These are phyloP conservation scores for Mycena sanguinolenta DNA, from an alignment of 768 basidiomycete species.

Conservation along the genomic window DNA sequence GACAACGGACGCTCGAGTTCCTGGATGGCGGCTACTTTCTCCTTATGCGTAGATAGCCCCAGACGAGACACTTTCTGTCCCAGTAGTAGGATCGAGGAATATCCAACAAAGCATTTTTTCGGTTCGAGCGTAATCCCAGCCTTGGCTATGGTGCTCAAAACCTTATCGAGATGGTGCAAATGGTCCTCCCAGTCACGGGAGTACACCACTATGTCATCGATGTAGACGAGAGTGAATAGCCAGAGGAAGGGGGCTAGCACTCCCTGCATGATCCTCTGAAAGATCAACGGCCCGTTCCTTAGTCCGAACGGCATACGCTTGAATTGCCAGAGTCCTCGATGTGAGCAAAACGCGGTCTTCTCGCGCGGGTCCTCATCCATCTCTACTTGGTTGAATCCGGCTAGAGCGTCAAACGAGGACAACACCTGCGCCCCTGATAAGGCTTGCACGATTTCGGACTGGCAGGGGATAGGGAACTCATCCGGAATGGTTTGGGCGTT, in stretches of 20 bases:
- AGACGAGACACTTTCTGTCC: background rate
- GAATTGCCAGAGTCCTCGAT: background rate
- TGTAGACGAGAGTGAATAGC: conserved; percentile 56
- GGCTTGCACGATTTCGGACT: background rate
- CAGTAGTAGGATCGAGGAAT: background rate
- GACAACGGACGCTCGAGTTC: background rate
- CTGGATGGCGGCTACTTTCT: background rate
- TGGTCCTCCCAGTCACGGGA: background rate
- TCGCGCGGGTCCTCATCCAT: background rate
- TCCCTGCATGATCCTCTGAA: background rate
- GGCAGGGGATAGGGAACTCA: background rate
- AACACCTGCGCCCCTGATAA: background rate
- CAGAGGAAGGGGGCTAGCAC: background rate
- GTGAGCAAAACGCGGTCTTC: background rate
- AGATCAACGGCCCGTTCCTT: background rate
- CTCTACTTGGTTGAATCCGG: background rate
- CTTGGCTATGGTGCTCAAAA: background rate
- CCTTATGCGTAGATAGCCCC: background rate
- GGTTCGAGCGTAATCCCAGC: background rate
- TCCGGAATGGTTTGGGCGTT: background rate
- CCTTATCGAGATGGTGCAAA: background rate
- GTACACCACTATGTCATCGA: background rate
- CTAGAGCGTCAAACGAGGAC: background rate
- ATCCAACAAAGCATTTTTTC: background rate
- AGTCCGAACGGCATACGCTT: background rate